These are phyloP conservation scores for Eleusine coracana DNA, from an alignment of 176 grass and related monocot genomes.

Conservation along the genomic window DNA sequence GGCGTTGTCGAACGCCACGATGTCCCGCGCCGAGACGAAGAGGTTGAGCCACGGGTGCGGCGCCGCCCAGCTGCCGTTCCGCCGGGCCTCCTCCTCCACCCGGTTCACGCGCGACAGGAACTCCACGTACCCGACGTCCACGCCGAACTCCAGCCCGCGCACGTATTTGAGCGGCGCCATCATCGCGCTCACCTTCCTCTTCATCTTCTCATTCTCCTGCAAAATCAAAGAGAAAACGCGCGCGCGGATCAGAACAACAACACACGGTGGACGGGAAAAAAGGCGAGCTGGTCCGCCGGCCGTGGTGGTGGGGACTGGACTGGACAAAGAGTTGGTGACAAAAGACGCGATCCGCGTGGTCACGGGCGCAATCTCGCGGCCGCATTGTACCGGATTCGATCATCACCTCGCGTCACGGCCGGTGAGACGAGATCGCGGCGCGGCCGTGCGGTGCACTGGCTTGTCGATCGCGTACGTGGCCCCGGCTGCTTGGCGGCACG, in stretches of 20 bases:
- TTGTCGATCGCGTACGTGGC: too few species aligned
- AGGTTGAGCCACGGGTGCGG: conserved; percentile 99
- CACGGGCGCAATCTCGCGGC: conserved; percentile 42
- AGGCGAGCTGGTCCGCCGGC: too few species aligned
- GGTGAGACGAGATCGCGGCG: background rate
- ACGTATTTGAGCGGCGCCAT: conserved; percentile 62
- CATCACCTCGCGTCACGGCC: background rate
- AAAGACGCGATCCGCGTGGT: conserved; percentile 42
- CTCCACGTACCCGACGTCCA: conserved; percentile 73
- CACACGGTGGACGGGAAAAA: too few species aligned
- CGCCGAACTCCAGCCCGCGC: conserved; percentile 73
- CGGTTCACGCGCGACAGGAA: conserved; percentile 83
- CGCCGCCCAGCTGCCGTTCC: conserved; percentile 76
- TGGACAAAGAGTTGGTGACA: background rate
- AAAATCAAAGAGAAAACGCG: too few species aligned
- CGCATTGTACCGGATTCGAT: conserved; percentile 43
- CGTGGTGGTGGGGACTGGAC: background rate
- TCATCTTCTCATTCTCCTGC: background rate
- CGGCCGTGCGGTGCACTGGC: background rate
- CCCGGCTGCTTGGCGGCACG: background rate
- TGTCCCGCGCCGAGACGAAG: conserved; percentile 67
- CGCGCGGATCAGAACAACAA: background rate
- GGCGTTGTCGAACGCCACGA: conserved; percentile 59
- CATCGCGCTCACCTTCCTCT: conserved; percentile 34
- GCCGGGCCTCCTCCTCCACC: conserved; percentile 78